phyloP scores from a whole-genome alignment of 305 asterid species.

The Salvia sclarea region DNA sequence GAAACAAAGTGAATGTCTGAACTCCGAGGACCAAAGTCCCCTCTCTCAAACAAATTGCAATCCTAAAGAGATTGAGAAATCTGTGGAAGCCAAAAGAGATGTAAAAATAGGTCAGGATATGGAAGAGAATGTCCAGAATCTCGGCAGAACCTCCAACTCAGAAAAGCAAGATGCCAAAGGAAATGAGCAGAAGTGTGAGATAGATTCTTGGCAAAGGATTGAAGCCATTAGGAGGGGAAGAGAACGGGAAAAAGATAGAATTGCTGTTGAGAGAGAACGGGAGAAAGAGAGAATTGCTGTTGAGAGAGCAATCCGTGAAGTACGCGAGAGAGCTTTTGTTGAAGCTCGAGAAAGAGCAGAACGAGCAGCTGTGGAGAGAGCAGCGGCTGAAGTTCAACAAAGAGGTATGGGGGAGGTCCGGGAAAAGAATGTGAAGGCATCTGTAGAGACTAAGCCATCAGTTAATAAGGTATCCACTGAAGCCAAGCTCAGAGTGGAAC shows the following conservation, averaged over 20 bases:
- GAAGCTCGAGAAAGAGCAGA: conserved; percentile 94
- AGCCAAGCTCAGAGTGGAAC: conserved; percentile 84
- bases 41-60: conserved; percentile 33
- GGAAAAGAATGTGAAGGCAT: conserved; percentile 61
- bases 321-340: conserved; percentile 95
- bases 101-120: conserved; percentile 37
- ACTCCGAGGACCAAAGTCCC: conserved; percentile 16
- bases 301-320: conserved; percentile 95
- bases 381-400: conserved; percentile 73
- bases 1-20: conserved; percentile 30
- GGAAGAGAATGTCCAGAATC: conserved; percentile 40
- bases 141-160: conserved; percentile 28
- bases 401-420: conserved; percentile 66
- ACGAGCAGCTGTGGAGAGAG: conserved; percentile 84
- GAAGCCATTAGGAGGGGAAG: conserved; percentile 79
- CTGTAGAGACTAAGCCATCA: conserved; percentile 32
- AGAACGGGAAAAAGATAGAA: conserved; percentile 74
- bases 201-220: conserved; percentile 41
- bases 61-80: conserved; percentile 37
- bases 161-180: conserved; percentile 47
- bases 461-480: conserved; percentile 53
- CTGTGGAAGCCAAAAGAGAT: conserved; percentile 42
- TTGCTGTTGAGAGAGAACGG: conserved; percentile 76
- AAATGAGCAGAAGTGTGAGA: conserved; percentile 37
- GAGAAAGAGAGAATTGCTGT: conserved; percentile 69